A percentile compares a stretch with the other conserved stretches of the same genome.
Conservation (phyloP, 805 yeast genomes). For the Zygosaccharomyces kombuchaensis region DNA sequence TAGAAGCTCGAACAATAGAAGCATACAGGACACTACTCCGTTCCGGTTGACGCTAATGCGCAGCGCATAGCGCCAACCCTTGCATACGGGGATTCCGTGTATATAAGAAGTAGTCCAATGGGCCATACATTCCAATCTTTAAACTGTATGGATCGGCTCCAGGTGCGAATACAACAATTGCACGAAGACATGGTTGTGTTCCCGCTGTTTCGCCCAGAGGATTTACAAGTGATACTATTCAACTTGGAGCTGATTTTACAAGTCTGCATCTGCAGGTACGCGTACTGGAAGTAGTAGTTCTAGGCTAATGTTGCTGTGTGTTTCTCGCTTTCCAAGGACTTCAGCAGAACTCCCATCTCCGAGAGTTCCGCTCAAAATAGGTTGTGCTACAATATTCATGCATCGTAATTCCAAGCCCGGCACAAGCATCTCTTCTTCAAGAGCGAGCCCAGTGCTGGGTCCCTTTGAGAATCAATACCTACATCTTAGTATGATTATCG, state of each 20-base stretch:
- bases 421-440: background rate
- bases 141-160: background rate
- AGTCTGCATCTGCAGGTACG: conserved; percentile 3
- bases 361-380: background rate
- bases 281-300: background rate
- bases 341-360: background rate
- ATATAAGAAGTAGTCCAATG: background rate
- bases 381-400: background rate
- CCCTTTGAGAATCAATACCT: no score
- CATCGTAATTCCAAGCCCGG: background rate
- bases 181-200: background rate
- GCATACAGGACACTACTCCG: background rate
- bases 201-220: conserved; percentile 2
- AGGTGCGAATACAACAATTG: background rate
- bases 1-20: background rate
- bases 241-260: conserved; percentile 3
- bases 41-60: background rate
- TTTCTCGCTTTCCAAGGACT: background rate
- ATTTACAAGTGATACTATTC: background rate
- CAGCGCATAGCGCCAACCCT: background rate
- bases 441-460: no score
- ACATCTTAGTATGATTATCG: no score
- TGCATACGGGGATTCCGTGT: background rate
- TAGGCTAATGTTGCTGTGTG: no score
- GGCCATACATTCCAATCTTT: background rate